Base-by-base conservation (phyloP, 208 protist species). In the Trypanosoma platydactyli region DNA sequence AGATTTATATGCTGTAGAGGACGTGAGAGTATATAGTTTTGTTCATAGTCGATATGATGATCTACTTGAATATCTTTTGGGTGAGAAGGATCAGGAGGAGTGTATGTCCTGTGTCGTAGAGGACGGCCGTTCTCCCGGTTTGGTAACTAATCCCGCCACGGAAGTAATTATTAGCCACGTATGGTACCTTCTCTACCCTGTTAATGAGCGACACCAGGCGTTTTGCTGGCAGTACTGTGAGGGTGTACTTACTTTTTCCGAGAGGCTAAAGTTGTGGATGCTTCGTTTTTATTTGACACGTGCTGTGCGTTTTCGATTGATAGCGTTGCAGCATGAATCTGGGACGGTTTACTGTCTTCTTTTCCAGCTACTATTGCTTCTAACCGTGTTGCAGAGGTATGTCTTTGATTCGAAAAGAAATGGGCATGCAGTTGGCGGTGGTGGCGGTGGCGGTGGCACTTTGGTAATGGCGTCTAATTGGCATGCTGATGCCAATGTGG, bases 211-310 rank as follows among this genome's bases (percentile, higher is more conserved):
- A 5, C 81, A 84, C 51, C 41, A 46, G 18, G 45, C 56, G 0
- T 78, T 80, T 27, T 87, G 81, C 66, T 73, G 72, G 54, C 24
- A 66, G 2, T 25, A 81, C 27, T 87, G 81, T 53, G 81, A 83
- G 46, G 81, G 56, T 7, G 61, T 53, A 24, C 59, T 87, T 30
- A 48, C 60, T 15, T 18, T 60, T 9, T 38, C 53, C 7, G 71
- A 66, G 9, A 64, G 72, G 3, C 18, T 76, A 12, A n/a, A 30
- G 7, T 25, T 84, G 1, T 55, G 48, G 11, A 12, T 79, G 0
- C 44, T 53, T 3, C 69, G 77, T 9, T 22, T 57, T 7, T 75
- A 76, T 33, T n/a, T 71, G 25, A 12, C 44, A 16, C 58, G 56
- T 16, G 46, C 20, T 44, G 55, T 73, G 18, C 68, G 61, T 20